Conservation (phyloP, 176 grass and related monocot genomes). For the Aegilops sharonensis region DNA sequence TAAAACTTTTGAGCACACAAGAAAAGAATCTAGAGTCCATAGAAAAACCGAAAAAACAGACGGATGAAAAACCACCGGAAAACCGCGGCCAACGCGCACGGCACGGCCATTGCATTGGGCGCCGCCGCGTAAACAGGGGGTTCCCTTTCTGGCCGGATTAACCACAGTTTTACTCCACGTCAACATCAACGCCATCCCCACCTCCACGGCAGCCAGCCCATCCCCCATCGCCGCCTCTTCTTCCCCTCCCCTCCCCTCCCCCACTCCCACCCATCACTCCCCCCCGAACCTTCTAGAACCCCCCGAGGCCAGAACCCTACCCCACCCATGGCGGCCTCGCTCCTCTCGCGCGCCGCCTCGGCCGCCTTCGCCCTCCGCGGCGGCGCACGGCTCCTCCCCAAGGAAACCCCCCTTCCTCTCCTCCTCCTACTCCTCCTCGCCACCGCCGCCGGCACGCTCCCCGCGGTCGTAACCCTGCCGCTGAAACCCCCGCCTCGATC, state of each 20-base stretch:
- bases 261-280: background rate
- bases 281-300: constrained; percentile 46
- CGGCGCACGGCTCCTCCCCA: constrained; percentile 30
- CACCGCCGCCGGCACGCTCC: constrained; percentile 35
- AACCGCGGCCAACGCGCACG: background rate
- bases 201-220: background rate
- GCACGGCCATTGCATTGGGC: background rate
- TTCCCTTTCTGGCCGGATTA: background rate
- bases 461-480: constrained; percentile 43
- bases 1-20: background rate
- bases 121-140: background rate
- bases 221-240: background rate
- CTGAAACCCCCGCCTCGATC: background rate
- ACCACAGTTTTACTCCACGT: constrained; percentile 9
- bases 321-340: constrained; percentile 39
- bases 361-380: constrained; percentile 29
- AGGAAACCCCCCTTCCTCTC: constrained; percentile 63
- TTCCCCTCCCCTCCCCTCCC: background rate
- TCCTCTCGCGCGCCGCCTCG: constrained; percentile 36
- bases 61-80: background rate
- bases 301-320: background rate
- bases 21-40: background rate
- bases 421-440: background rate
- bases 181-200: background rate
- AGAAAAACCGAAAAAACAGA: background rate